A percentile compares a stretch with the other conserved stretches of the same genome.
Evolutionary conservation across 208 protist species (phyloP).

Genomic region (Trypanosoma theileri): DNA sequence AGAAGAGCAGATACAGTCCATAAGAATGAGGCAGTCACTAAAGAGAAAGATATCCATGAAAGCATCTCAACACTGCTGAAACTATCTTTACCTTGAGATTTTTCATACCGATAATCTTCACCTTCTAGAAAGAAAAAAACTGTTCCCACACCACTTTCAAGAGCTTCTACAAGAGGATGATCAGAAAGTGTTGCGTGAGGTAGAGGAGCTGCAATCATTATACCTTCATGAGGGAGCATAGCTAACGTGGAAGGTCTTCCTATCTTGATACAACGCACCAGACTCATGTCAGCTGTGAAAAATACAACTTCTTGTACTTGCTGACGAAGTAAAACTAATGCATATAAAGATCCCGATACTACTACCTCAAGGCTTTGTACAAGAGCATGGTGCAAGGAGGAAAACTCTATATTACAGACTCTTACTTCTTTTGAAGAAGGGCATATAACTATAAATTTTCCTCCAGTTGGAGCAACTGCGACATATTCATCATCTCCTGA

Average conservation of each 20-base stretch:
- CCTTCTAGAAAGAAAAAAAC: constrained; percentile 43
- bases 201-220: constrained; percentile 36
- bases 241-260: constrained; percentile 39
- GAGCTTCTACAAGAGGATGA: constrained; percentile 51
- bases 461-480: neutral
- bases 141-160: constrained; percentile 59
- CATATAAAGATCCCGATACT: constrained; percentile 31
- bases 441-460: neutral
- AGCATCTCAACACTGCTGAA: constrained; percentile 56
- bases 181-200: constrained; percentile 26
- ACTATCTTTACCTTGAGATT: constrained; percentile 7
- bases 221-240: constrained; percentile 35
- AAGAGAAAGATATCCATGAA: constrained; percentile 57
- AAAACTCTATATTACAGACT: neutral
- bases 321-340: constrained; percentile 45
- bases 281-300: constrained; percentile 49
- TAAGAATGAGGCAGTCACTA: constrained; percentile 59
- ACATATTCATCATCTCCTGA: constrained; percentile 21
- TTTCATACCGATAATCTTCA: neutral
- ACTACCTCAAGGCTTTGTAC: constrained; percentile 15
- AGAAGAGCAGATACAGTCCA: constrained; percentile 63
- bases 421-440: constrained; percentile 5
- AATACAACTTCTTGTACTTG: constrained; percentile 46
- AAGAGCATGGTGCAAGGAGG: constrained; percentile 2
- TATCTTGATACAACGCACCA: constrained; percentile 51